These are phyloP conservation scores for Penicillium griseofulvum DNA, from an alignment of 2,329 filamentous ascomycete genomes.

Conservation along the genomic window DNA sequence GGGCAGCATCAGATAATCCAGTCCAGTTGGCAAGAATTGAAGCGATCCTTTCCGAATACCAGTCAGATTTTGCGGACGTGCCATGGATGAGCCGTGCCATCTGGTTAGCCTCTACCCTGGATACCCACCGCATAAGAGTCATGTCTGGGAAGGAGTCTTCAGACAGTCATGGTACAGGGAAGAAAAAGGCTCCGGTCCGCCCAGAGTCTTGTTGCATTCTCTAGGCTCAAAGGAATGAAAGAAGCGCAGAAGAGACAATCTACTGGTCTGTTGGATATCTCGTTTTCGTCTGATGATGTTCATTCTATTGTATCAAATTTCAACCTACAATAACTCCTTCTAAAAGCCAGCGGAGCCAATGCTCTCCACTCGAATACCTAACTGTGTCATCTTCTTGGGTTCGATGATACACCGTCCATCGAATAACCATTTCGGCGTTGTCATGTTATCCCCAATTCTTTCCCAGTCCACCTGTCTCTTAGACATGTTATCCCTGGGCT, in stretches of 20 bases:
- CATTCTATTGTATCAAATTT: too few species aligned
- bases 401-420: conserved; percentile 18
- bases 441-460: conserved; percentile 9
- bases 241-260: background rate
- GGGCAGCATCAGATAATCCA: conserved; percentile 16
- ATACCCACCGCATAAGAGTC: conserved; percentile 9
- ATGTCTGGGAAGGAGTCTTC: background rate
- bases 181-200: background rate
- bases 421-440: conserved; percentile 17
- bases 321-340: too few species aligned
- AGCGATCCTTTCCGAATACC: conserved; percentile 18
- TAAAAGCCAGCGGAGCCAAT: conserved; percentile 13
- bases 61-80: conserved; percentile 20
- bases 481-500: background rate
- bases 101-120: conserved; percentile 12
- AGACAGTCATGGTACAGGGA: background rate
- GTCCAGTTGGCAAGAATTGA: conserved; percentile 12
- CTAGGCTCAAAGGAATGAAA: background rate
- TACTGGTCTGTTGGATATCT: background rate
- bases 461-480: conserved; percentile 17
- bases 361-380: conserved; percentile 17
- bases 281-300: too few species aligned
- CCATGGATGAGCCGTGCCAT: conserved; percentile 14
- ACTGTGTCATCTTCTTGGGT: conserved; percentile 11
- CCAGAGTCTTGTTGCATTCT: background rate